Evolutionary conservation across 2,329 filamentous ascomycete species (phyloP).

Genomic region (Ophiostoma piceae): DNA sequence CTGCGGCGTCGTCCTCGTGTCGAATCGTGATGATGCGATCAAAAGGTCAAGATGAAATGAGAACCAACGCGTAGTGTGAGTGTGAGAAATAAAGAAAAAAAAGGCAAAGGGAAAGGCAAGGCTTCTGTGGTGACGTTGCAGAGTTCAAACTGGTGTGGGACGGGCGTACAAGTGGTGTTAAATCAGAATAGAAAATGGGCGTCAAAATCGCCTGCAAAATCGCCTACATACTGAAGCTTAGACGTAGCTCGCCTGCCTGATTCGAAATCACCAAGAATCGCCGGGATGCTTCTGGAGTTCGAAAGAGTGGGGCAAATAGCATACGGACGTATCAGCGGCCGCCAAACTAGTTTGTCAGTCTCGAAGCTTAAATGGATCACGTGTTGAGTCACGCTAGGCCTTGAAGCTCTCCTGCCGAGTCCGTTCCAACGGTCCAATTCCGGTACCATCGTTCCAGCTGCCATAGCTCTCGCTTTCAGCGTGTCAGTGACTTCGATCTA

Average conservation of each 20-base stretch:
- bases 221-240: background rate
- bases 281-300: background rate
- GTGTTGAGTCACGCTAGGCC: background rate
- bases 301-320: background rate
- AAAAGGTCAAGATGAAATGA: background rate
- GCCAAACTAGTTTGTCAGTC: background rate
- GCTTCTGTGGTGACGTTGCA: background rate
- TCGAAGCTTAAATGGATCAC: background rate
- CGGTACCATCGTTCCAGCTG: too few relatives aligned
- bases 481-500: background rate
- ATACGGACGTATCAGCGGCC: background rate
- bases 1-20: background rate
- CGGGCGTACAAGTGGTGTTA: background rate
- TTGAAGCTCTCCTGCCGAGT: background rate
- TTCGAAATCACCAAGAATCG: slow-evolving; percentile 7
- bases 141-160: background rate
- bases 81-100: background rate
- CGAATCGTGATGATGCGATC: background rate
- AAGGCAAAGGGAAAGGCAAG: background rate
- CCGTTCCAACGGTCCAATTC: too few relatives aligned
- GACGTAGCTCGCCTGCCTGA: background rate
- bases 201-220: background rate
- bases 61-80: background rate
- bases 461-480: background rate
- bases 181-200: background rate